Percentiles rank a stretch among this genome's conserved stretches.
These are phyloP conservation scores for Nannochloris sp. DNA, from an alignment of 139 green algal species.

Conservation along the genomic window DNA sequence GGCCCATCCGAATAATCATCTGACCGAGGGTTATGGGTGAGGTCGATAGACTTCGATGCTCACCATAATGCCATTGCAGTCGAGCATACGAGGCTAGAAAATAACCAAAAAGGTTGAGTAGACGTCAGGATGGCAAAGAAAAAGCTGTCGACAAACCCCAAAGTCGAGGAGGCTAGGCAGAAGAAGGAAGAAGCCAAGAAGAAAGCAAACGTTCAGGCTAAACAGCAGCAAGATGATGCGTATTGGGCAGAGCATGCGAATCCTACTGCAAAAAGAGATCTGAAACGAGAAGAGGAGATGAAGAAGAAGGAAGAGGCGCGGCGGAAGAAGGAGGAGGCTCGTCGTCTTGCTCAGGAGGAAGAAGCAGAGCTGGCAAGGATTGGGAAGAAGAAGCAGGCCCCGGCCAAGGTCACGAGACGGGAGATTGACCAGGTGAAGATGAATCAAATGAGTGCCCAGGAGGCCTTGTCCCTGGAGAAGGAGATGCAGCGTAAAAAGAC, in stretches of 20 bases:
- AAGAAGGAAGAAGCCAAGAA: constrained; percentile 29
- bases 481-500: not conserved
- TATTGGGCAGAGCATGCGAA: constrained; percentile 45
- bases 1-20: too few relatives aligned
- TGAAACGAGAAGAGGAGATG: constrained; percentile 56
- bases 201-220: constrained; percentile 20
- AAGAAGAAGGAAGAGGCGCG: constrained; percentile 35
- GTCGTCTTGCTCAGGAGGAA: constrained; percentile 51
- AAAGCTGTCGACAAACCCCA: constrained; percentile 16
- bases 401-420: constrained; percentile 21
- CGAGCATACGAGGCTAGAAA: too few relatives aligned
- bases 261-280: constrained; percentile 37
- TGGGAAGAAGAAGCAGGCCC: constrained; percentile 33
- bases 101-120: too few relatives aligned
- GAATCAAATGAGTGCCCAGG: not conserved
- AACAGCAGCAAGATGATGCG: constrained; percentile 35
- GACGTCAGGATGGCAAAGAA: constrained; percentile 12
- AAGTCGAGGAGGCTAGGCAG: constrained; percentile 30
- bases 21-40: too few relatives aligned
- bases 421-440: not conserved
- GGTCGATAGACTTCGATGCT: too few relatives aligned
- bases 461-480: not conserved
- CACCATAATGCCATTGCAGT: too few relatives aligned
- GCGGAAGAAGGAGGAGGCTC: constrained; percentile 48
- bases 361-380: constrained; percentile 33